Conservation (phyloP, 129 eudicot species). For the Logfia minima region DNA sequence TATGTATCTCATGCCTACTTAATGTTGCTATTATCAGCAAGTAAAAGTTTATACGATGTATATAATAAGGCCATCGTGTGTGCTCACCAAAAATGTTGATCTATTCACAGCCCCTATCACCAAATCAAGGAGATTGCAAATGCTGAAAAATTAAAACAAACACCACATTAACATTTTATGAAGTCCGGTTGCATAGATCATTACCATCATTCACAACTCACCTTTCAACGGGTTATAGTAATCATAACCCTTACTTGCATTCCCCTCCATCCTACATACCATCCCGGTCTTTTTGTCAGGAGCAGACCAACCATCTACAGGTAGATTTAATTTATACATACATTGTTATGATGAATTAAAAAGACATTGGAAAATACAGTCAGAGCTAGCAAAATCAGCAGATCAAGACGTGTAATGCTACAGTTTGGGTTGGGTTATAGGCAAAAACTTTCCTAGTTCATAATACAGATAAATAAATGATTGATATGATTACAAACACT, state of each 20-base stretch:
- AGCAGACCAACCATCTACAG: background rate
- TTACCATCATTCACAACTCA: background rate
- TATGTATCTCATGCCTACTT: background rate
- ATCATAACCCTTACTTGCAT: background rate
- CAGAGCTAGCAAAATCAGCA: background rate
- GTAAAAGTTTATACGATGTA: background rate
- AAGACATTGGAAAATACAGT: background rate
- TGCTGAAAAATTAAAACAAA: background rate
- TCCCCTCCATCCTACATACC: background rate
- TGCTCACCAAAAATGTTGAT: background rate
- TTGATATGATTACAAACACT: background rate
- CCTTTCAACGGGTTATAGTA: slow-evolving; percentile 1
- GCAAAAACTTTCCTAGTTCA: background rate
- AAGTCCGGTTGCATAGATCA: background rate
- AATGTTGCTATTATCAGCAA: background rate
- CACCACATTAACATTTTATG: background rate
- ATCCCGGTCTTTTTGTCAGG: background rate
- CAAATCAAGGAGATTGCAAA: background rate
- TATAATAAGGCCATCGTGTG: background rate
- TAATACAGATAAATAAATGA: background rate
- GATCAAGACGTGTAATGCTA: background rate
- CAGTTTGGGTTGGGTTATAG: background rate
- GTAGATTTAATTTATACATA: background rate
- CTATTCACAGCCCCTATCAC: background rate
- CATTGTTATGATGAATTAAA: background rate